Base-by-base conservation (phyloP, 1,139 yeast species). In the Candida sp. region DNA sequence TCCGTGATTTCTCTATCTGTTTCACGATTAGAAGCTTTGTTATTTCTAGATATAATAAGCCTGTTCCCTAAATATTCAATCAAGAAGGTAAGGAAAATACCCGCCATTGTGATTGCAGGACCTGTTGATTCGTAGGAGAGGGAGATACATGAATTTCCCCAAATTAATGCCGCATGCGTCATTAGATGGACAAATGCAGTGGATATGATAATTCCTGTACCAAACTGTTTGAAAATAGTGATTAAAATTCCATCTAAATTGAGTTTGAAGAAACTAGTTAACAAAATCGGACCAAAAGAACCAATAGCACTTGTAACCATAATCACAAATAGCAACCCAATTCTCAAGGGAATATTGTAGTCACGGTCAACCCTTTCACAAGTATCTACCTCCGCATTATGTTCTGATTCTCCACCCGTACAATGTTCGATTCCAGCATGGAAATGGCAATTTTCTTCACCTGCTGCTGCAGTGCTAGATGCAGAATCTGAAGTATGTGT, bases 161-260 rank as follows among this genome's bases (percentile, higher is more conserved):
- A 63, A 65, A 64, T 58, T 33, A 61, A 49, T 39, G 74, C 68
- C 4, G 96, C 96, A 0, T 96, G 96, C 52, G 84, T 82, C 54
- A 90, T 69, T 48, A 90, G 70, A 64, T 90, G 97, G 44, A 90
- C 83, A 55, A 88, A 85, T 0, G 96, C 90, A 1, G 97, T 90
- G 1, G 97, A 93, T 5, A 89, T 74, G 57, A 90, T 90, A 42
- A 90, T 97, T 41, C 97, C 97, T 1, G 96, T 84, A 48, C 97
- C 97, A 60, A 90, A 89, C 67, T 79, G 87, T 57, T 86, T 87
- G 43, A 30, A n/a, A 5, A 51, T 36, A 4, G 43, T 45, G 30
- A 51, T 33, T n/a, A 53, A 21, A n/a, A 50, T 39, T 1, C 61
- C 61, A 41, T 55, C 64, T 21, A 47, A 58, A 32, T 49, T 53